Base-by-base conservation (phyloP, 805 yeast genomes). In the Candida manassasensis region DNA sequence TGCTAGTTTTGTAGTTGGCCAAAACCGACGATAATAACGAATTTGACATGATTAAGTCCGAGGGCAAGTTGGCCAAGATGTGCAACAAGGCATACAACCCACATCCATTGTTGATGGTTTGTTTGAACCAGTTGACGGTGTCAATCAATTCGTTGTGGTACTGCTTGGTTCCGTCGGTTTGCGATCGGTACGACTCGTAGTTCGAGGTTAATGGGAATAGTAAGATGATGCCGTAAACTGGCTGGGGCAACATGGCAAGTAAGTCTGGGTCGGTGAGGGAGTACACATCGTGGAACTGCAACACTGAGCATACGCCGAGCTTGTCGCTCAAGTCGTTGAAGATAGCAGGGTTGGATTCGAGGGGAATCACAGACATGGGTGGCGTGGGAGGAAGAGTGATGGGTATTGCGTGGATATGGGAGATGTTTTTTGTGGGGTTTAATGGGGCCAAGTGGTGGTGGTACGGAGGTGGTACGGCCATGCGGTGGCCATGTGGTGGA, bases 61-160 rank as follows among this genome's bases (percentile, higher is more conserved):
- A 39, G 1, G 79, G 73, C 31, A 75, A 46, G 44, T 75, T 75
- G 21, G 67, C 45, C 24, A 75, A 49, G 1, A 63, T 43, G 49
- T 90, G 97, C 15, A 90, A 61, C 30, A 93, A 56, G 0, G 96
- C 97, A 58, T 84, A 86, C 21, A 94, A 71, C 4, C 98, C 98
- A 63, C 98, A 90, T 0, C 95, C 94, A 54, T 90, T 90, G 42
- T 75, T 76, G 12, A 93, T 76, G 1, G 88, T 79, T 51, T 90
- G 98, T 45, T 77, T 78, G 48, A 80, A 77, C 97, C 97, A 93
- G n/a, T 71, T 44, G 11, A 79, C 64, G 8, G 57, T 49, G 5
- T 48, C 61, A 4, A 52, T 43, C 14, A 47, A 38, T 32, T 65
- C 67, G 29, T 58, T 55, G 9, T 49, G 35, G 19, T 47, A 47